phyloP scores from a whole-genome alignment of 2,329 filamentous ascomycete species.

The Pseudocercospora vitis region DNA sequence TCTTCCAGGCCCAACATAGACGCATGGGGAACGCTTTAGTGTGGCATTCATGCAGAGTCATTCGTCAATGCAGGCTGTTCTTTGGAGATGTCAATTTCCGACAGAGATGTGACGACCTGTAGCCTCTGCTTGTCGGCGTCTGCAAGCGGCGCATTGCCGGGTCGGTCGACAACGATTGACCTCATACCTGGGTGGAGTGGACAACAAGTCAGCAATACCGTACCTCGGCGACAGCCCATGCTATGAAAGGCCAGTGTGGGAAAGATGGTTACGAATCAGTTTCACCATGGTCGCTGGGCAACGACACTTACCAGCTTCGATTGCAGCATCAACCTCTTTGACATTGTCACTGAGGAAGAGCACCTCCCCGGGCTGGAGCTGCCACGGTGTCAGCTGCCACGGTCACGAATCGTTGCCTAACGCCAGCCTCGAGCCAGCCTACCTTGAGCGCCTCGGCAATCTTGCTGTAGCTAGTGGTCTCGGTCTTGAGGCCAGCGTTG shows the following conservation, averaged over 20 bases:
- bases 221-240: no score
- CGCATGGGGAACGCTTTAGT: no score
- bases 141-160: conserved; percentile 67
- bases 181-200: conserved; percentile 44
- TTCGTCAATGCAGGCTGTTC: background rate
- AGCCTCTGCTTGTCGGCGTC: conserved; percentile 45
- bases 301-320: conserved; percentile 36
- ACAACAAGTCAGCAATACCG: background rate
- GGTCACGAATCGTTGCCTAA: background rate
- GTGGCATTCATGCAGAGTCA: no score
- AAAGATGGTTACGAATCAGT: no score
- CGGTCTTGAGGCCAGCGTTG: conserved; percentile 73
- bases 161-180: conserved; percentile 54
- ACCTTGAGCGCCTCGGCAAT: conserved; percentile 55
- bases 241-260: no score
- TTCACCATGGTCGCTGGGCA: no score
- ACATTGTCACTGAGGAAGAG: conserved; percentile 83
- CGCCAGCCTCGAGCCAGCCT: background rate
- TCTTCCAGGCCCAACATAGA: no score
- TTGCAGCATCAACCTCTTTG: conserved; percentile 52
- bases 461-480: conserved; percentile 64
- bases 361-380: conserved; percentile 54
- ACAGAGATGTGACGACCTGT: conserved; percentile 29
- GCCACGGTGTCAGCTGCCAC: conserved; percentile 30
- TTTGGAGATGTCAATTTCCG: conserved; percentile 25